phyloP scores from a whole-genome alignment of 345 rosid genomes.

The Gossypium ekmanianum region DNA sequence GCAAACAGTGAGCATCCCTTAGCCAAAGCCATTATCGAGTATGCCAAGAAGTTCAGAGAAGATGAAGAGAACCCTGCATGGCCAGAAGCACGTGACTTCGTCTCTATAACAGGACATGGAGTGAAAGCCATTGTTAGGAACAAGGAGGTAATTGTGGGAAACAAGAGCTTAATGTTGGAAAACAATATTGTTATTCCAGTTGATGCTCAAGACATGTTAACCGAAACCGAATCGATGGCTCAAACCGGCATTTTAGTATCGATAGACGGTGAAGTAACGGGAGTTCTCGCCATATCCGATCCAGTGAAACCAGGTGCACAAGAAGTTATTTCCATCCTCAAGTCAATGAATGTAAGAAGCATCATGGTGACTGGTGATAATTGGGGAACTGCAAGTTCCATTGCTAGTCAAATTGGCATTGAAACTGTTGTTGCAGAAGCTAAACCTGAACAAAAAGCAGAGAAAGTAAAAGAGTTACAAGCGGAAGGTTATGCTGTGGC shows the following conservation, averaged over 20 bases:
- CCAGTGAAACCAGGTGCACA: constrained; percentile 68
- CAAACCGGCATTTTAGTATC: constrained; percentile 82
- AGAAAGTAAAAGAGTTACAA: constrained; percentile 77
- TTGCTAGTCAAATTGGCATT: constrained; percentile 78
- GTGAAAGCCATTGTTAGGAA: constrained; percentile 65
- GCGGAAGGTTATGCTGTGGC: constrained; percentile 67
- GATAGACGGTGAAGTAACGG: constrained; percentile 51
- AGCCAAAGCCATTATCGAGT: constrained; percentile 81
- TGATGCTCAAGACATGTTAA: constrained; percentile 66
- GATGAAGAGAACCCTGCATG: constrained; percentile 72
- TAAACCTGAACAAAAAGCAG: constrained; percentile 86
- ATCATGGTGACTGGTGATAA: constrained; percentile 96
- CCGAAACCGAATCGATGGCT: constrained; percentile 71
- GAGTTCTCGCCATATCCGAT: constrained; percentile 78
- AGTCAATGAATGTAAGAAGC: constrained; percentile 71
- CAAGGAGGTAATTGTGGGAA: constrained; percentile 70
- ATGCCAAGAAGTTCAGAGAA: constrained; percentile 70
- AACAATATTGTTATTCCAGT: constrained; percentile 39
- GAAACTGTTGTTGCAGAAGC: constrained; percentile 80
- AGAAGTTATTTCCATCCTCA: constrained; percentile 71
- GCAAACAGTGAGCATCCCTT: constrained; percentile 94
- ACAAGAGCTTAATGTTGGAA: constrained; percentile 63
- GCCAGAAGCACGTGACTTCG: constrained; percentile 76
- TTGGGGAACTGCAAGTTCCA: constrained; percentile 91
- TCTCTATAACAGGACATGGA: constrained; percentile 81